Evolutionary conservation across 306 rosid species (phyloP).

Genomic region (Hippophae rhamnoides): DNA sequence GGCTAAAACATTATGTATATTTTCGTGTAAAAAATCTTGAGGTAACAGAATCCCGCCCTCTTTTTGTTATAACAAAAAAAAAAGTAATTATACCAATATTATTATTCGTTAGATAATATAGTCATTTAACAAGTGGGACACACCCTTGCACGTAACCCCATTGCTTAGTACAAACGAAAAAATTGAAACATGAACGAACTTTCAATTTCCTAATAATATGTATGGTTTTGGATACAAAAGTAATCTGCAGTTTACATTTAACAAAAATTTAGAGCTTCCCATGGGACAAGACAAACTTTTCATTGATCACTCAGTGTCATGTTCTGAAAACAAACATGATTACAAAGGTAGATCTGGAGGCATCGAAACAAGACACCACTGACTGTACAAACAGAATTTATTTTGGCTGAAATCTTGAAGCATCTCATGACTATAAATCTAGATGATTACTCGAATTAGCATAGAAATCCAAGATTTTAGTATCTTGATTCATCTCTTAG

Average conservation of each 20-base stretch:
- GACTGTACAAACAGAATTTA: slow-evolving; percentile 8
- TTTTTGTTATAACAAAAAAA: no score
- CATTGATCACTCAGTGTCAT: slow-evolving; percentile 6
- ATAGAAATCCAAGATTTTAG: slow-evolving; percentile 2
- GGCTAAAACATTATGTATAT: no score
- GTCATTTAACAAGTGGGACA: no score
- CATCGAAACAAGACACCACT: slow-evolving; percentile 28
- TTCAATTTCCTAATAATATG: no score
- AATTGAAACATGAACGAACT: no score
- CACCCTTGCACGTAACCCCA: no score
- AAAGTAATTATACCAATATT: no score
- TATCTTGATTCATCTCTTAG: slow-evolving; percentile 11
- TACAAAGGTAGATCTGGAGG: slow-evolving; percentile 36
- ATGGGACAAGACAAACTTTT: slow-evolving; percentile 14
- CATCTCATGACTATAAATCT: slow-evolving; percentile 15
- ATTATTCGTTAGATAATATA: no score
- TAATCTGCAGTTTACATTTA: slow-evolving; percentile 1
- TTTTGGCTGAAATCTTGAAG: slow-evolving; percentile 19
- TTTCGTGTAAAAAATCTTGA: no score
- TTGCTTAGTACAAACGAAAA: no score
- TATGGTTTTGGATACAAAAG: slow-evolving; percentile 14
- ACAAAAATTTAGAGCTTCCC: slow-evolving; percentile 19
- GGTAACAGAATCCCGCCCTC: no score
- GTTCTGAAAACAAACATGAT: slow-evolving; percentile 21
- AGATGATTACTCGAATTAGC: slow-evolving; percentile 11